Percentiles rank a stretch among this genome's conserved stretches.
These are phyloP conservation scores for Trypanosoma boissoni DNA, from an alignment of 208 protist species.

Conservation along the genomic window DNA sequence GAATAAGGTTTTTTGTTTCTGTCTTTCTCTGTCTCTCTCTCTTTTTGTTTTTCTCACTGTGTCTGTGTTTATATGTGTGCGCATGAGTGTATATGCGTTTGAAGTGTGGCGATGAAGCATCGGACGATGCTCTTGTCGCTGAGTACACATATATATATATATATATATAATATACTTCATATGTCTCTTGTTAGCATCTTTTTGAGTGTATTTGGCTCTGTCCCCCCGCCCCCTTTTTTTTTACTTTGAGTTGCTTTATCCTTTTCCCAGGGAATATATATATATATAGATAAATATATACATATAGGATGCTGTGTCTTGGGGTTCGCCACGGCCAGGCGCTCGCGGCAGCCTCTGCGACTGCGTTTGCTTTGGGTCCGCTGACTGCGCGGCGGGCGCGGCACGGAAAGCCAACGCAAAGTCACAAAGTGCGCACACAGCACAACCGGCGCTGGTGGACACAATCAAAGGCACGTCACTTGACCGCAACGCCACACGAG, in stretches of 20 bases:
- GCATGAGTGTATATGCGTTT: too few relatives aligned
- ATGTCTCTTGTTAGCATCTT: too few relatives aligned
- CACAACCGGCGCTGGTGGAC: conserved; percentile 87
- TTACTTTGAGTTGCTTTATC: not conserved
- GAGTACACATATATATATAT: too few relatives aligned
- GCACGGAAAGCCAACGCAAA: conserved; percentile 86
- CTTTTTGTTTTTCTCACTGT: too few relatives aligned
- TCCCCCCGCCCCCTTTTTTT: not conserved
- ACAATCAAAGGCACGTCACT: conserved; percentile 87
- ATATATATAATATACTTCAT: too few relatives aligned
- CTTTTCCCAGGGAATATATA: not conserved
- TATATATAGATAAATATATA: conserved; percentile 18
- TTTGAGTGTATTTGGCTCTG: conserved; percentile 11
- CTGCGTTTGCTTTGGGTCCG: conserved; percentile 2
- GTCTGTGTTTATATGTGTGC: too few relatives aligned
- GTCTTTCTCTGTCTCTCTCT: too few relatives aligned
- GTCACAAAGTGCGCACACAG: conserved; percentile 87
- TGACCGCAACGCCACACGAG: conserved; percentile 77
- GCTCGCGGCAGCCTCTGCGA: not conserved
- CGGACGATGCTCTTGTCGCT: too few relatives aligned
- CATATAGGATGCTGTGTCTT: conserved; percentile 14
- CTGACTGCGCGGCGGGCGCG: conserved; percentile 26
- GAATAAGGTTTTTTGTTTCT: too few relatives aligned
- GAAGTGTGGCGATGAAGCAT: too few relatives aligned
- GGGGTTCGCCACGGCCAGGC: not conserved